Percentiles rank a stretch among this genome's conserved stretches.
These are phyloP conservation scores for Eimeria mitis DNA, from an alignment of 169 alveolate species.

Conservation along the genomic window DNA sequence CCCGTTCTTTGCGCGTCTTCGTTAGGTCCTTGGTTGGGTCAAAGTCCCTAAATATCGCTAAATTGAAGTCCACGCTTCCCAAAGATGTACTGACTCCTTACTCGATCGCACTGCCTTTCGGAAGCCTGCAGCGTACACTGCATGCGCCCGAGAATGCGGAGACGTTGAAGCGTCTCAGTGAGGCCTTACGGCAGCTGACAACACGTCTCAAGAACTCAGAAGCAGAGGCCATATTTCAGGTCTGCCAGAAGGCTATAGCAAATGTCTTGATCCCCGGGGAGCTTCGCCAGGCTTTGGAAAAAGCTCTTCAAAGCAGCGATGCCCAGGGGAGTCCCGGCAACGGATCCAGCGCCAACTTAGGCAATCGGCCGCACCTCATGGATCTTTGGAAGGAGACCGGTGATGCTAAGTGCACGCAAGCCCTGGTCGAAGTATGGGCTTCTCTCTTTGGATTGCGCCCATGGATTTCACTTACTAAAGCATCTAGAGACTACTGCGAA, in stretches of 20 bases:
- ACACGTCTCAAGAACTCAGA: constrained; percentile 73
- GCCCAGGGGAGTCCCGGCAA: constrained; percentile 12
- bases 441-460: constrained; percentile 84
- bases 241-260: constrained; percentile 76
- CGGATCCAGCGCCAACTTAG: background rate
- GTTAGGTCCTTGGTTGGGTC: constrained; percentile 74
- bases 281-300: constrained; percentile 49
- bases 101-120: constrained; percentile 84
- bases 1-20: background rate
- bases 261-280: constrained; percentile 74
- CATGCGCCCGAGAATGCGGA: constrained; percentile 81
- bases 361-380: constrained; percentile 71
- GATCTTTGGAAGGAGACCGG: constrained; percentile 83
- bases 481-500: constrained; percentile 84
- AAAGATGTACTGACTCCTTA: constrained; percentile 76
- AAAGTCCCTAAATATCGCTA: constrained; percentile 66
- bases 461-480: constrained; percentile 84
- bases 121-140: constrained; percentile 85
- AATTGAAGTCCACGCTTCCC: constrained; percentile 12
- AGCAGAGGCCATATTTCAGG: constrained; percentile 83
- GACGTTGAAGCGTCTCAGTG: constrained; percentile 56
- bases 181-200: constrained; percentile 76
- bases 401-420: constrained; percentile 68
- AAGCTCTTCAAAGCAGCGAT: constrained; percentile 29
- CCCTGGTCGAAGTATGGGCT: constrained; percentile 83